Conservation (phyloP, 805 yeast genomes). For the Wickerhamomyces silvicola region DNA sequence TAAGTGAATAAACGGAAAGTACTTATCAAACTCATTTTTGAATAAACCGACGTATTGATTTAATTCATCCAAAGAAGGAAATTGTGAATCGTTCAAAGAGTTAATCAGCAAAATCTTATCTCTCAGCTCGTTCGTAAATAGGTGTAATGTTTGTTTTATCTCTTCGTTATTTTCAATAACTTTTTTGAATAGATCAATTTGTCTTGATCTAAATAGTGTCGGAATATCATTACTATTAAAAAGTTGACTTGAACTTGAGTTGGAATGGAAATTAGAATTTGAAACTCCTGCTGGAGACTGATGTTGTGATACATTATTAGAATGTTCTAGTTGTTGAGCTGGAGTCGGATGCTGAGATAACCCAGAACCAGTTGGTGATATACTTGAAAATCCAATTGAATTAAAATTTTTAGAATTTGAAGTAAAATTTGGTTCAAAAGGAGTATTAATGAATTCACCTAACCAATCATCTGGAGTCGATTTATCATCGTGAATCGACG, state of each 20-base stretch:
- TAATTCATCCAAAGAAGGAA: conserved; percentile 71
- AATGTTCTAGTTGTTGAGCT: conserved; percentile 3
- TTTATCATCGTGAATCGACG: conserved; percentile 16
- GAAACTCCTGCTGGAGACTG: conserved; percentile 10
- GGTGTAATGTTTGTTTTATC: conserved; percentile 19
- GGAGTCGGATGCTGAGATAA: conserved; percentile 9
- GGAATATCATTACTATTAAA: conserved; percentile 42
- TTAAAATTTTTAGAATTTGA: conserved; percentile 38
- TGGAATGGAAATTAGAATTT: conserved; percentile 21
- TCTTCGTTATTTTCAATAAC: conserved; percentile 19
- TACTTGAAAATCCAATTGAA: conserved; percentile 47
- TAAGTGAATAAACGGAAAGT: conserved; percentile 79
- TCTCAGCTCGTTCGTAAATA: conserved; percentile 48
- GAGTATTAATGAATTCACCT: conserved; percentile 61
- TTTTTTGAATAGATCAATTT: conserved; percentile 56
- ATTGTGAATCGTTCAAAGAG: conserved; percentile 48
- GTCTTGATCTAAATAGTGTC: conserved; percentile 57
- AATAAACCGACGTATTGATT: conserved; percentile 72
- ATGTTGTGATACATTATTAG: conserved; percentile 20
- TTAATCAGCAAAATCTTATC: conserved; percentile 46
- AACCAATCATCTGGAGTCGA: conserved; percentile 52
- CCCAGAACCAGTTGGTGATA: conserved; percentile 14
- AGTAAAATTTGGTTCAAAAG: conserved; percentile 50
- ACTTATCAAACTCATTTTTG: conserved; percentile 71
- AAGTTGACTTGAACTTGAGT: conserved; percentile 26